Base-by-base conservation (phyloP, 2,329 filamentous ascomycete species). In the Mariannaea elegans region DNA sequence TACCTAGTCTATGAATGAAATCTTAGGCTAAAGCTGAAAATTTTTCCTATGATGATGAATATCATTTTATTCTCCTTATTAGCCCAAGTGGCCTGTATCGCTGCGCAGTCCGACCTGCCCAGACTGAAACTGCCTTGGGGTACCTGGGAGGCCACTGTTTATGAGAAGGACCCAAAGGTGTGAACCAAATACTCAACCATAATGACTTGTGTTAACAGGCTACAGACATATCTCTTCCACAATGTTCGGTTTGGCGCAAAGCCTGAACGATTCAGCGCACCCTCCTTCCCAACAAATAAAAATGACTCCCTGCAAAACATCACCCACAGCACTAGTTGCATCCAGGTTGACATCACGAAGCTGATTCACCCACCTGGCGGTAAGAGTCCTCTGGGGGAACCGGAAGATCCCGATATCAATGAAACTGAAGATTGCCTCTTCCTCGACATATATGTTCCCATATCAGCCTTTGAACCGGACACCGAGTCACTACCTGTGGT, bases 401-500 rank as follows among this genome's bases (percentile, higher is more conserved):
- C 41, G 7, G 16, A 36, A 9, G 18, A 47, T 19, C n/a, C 51
- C 8, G n/a, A 42, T 14, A 2, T 51, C 2, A 18, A 32, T 8
- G 70, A 68, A 23, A 60, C 66, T 12, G 80, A 83, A 63, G 81
- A 84, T 58, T 84, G 82, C 59, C 74, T 84, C 2, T 82, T 81
- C 62, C 76, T 84, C 12, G 81, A 84, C 63, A 64, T 84, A n/a
- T 79, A 78, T 39, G 80, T 82, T 1, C 82, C 82, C 4, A 74
- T 71, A 7, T 76, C 76, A 54, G 79, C 77, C 0, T 66, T 81
- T 18, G 65, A 73, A 16, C 68, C 75, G 23, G 72, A 74, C 12
- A 70, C 67, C 1, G 62, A 71, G n/a, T 71, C 70, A 47, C 67
- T 83, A 7, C 80, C 80, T 2, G 80, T 83, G 2, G 69, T 79